phyloP scores from a whole-genome alignment of 805 yeast species.

The Sungouiella blattae region DNA sequence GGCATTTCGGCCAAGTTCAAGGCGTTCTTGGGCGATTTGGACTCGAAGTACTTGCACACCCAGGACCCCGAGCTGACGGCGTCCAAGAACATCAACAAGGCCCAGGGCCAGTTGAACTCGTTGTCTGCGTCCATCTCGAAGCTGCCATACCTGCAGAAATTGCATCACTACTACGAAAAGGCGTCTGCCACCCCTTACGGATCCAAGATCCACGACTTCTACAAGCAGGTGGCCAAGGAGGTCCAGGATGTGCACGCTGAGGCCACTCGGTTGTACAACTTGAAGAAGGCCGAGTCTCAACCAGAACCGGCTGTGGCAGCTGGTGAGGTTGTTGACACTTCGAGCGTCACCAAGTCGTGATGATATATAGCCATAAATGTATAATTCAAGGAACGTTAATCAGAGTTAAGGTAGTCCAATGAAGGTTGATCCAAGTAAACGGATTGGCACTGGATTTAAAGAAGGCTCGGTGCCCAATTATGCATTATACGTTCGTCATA shows the following conservation, averaged over 20 bases:
- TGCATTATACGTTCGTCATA: no score
- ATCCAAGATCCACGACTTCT: constrained; percentile 56
- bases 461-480: no score
- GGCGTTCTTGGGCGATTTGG: constrained; percentile 51
- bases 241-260: constrained; percentile 67
- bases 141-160: constrained; percentile 30
- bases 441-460: no score
- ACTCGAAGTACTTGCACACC: constrained; percentile 55
- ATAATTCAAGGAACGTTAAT: no score
- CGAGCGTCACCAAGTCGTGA: no score
- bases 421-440: no score
- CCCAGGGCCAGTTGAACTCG: constrained; percentile 29
- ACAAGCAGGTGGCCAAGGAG: constrained; percentile 51
- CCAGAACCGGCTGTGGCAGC: not conserved
- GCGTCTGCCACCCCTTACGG: constrained; percentile 51
- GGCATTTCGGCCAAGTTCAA: constrained; percentile 59
- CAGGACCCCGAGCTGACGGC: constrained; percentile 48
- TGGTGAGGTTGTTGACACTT: no score
- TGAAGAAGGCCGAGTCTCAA: constrained; percentile 41
- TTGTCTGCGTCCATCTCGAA: constrained; percentile 30
- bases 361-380: no score
- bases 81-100: constrained; percentile 29
- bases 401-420: no score
- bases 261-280: constrained; percentile 65
- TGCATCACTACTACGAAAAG: constrained; percentile 45